Evolutionary conservation across 2,329 filamentous ascomycete species (phyloP).

Genomic region (Sphaerulina vaccinii): DNA sequence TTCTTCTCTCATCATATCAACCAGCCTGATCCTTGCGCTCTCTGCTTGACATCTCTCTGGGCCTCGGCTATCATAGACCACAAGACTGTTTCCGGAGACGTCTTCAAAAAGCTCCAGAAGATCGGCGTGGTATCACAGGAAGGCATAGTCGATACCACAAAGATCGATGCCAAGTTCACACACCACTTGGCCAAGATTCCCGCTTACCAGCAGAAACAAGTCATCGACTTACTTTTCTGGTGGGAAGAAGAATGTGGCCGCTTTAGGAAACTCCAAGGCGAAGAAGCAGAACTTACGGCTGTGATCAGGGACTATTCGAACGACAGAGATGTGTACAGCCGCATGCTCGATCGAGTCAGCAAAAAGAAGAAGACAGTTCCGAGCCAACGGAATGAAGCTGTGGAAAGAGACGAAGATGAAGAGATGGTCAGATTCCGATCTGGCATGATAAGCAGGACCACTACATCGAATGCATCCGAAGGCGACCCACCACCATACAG

Average conservation of each 20-base stretch:
- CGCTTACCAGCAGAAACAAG: conserved; percentile 7
- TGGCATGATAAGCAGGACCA: not conserved
- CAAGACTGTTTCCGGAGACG: not conserved
- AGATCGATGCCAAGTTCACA: conserved; percentile 6
- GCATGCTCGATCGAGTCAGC: conserved; percentile 6
- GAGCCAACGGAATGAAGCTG: conserved; percentile 2
- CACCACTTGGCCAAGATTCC: conserved; percentile 10
- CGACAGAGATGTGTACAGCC: not conserved
- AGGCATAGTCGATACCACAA: conserved; percentile 10
- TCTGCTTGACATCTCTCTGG: not conserved
- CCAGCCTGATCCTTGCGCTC: conserved; percentile 5
- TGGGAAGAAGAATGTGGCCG: conserved; percentile 14
- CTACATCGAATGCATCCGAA: not conserved
- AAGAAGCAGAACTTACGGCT: conserved; percentile 4
- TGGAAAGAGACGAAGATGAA: conserved; percentile 4
- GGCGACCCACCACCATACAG: not conserved
- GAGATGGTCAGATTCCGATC: not conserved
- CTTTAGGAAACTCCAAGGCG: conserved; percentile 4
- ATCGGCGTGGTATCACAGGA: conserved; percentile 1
- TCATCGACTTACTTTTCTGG: conserved; percentile 17
- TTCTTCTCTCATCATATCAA: conserved; percentile 9
- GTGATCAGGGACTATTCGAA: not conserved
- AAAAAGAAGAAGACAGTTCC: conserved; percentile 7
- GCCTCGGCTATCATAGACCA: conserved; percentile 8
- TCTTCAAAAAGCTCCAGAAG: conserved; percentile 13